Percentiles rank a stretch among this genome's conserved stretches.
Conservation (phyloP, 2,329 filamentous ascomycete genomes). For the Fusarium miscanthi region DNA sequence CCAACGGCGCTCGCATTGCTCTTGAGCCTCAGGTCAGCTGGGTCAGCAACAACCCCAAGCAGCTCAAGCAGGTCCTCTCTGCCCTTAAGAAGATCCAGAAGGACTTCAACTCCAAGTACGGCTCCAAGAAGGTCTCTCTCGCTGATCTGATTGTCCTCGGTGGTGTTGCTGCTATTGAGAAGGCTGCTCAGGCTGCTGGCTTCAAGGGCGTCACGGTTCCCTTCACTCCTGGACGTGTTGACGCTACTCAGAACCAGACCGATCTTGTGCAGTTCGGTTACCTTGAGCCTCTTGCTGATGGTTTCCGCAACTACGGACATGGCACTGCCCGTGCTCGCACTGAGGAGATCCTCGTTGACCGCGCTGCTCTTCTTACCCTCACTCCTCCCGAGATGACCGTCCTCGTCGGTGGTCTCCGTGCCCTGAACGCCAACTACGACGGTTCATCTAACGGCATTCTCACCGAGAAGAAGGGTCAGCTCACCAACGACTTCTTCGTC, state of each 20-base stretch:
- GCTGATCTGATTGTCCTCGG: constrained; percentile 82
- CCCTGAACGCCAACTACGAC: constrained; percentile 76
- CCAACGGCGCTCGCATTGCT: constrained; percentile 82
- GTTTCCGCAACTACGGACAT: constrained; percentile 83
- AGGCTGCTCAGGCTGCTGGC: constrained; percentile 67
- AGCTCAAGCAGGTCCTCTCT: constrained; percentile 70
- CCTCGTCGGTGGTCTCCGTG: constrained; percentile 77
- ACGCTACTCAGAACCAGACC: constrained; percentile 78
- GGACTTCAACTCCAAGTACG: constrained; percentile 66
- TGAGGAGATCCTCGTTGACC: constrained; percentile 79
- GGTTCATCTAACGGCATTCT: constrained; percentile 75
- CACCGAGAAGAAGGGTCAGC: constrained; percentile 72
- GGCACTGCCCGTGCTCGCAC: constrained; percentile 68
- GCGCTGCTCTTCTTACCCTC: constrained; percentile 76
- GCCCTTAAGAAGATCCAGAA: constrained; percentile 73
- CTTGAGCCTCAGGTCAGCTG: constrained; percentile 78
- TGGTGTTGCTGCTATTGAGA: constrained; percentile 77
- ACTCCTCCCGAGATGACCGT: constrained; percentile 77
- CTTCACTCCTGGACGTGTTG: constrained; percentile 78
- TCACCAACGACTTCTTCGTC: constrained; percentile 86
- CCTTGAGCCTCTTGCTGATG: constrained; percentile 77
- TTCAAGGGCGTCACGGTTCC: constrained; percentile 66
- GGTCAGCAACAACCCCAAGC: constrained; percentile 78
- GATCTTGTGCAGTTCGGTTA: constrained; percentile 72
- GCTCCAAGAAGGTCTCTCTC: constrained; percentile 77